Base-by-base conservation (phyloP, 192 early-diverging fungal genomes). In the Entomortierella lignicola region DNA sequence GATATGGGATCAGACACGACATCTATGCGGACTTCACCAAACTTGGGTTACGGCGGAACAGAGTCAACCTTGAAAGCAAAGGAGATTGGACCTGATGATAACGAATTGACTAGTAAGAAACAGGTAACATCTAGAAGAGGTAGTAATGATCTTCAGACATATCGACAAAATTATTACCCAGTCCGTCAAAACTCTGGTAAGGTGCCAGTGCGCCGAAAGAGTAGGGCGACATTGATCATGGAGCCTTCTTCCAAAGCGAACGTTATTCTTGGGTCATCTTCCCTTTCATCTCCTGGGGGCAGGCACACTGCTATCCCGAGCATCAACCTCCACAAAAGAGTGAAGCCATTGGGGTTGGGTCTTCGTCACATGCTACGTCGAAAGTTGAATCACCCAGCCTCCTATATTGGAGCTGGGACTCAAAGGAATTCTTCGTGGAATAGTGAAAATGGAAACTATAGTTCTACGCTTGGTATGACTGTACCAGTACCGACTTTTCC, bases 361-460 rank as follows among this genome's bases (percentile, higher is more conserved):
- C 66, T 77, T 0, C 60, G 73, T 17, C 61, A 77, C 25, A 77
- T 77, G 73, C n/a, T 77, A 4, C 60, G 73, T 10, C 65, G 66
- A 21, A 54, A 47, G 25, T 69, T 69, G 66, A 77, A 69, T 59
- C 60, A 63, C 23, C 66, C 59, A 27, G 23, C 30, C 18, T 8
- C 25, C 34, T 4, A 4, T 26, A 26, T 26, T 27, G 52, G 44
- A 4, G 44, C 44, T 54, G 47, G 21, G 17, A 50, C 15, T 10
- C 47, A 10, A 10, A 37, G 34, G 10, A 7, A 50, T 50, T 50
- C 48, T 15, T 50, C 48, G 20, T 50, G 21, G 4, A 50, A 50
- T 50, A 4, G 15, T 15, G 15, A 50, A 4, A 17, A 21, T 4
- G 20, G 21, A 17, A 17, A 17, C 15, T 50, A 50, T 23, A 23